Evolutionary conservation across 805 yeast species (phyloP), one percentile per base, ranked within the genome.

Genomic region (Candida khao-thaluensis): DNA sequence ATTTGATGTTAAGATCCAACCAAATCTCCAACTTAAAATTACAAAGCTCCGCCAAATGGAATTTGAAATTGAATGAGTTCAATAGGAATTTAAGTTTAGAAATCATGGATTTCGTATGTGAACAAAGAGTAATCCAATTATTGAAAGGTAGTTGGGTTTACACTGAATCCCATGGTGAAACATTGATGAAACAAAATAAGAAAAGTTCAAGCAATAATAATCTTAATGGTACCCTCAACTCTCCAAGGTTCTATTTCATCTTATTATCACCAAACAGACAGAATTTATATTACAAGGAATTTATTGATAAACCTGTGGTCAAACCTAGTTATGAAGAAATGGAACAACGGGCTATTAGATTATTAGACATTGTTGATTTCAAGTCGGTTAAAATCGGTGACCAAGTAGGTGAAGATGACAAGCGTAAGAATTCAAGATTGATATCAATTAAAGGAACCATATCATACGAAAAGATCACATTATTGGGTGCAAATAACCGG

Each of bases 101-200:
- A 54, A 85, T 82, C 0, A 64, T 72, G 41, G 82, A 79, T 26
- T 85, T 84, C 55, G 88, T 86, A 11, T 75, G 76, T 41, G 89
- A 84, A 55, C 93, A 85, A 62, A 71, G 91, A 50, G 78, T 82
- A 32, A 60, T 84, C 41, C 81, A 79, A 53, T 61, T 87, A 35
- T 78, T 87, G 18, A 79, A 75, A 51, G 95, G 95, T 1, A 74
- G 85, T 2, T 87, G 95, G 95, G 90, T 84, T 10, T 82, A 70
- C 53, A 72, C 81, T 1, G 82, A 80, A 25, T 64, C 72, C 37
- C 88, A 65, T 41, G 73, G 72, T 1, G 70, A 66, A 36, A 42
- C 40, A 14, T 43, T 58, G 17, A 44, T 55, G 38, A 44, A 38
- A 20, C 36, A 38, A 11, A 26, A 25, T 11, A 41, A 35, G 18